A percentile compares a stretch with the other conserved stretches of the same genome.
Evolutionary conservation across 306 rosid species (phyloP).

Genomic region (Cucumis hystrix): DNA sequence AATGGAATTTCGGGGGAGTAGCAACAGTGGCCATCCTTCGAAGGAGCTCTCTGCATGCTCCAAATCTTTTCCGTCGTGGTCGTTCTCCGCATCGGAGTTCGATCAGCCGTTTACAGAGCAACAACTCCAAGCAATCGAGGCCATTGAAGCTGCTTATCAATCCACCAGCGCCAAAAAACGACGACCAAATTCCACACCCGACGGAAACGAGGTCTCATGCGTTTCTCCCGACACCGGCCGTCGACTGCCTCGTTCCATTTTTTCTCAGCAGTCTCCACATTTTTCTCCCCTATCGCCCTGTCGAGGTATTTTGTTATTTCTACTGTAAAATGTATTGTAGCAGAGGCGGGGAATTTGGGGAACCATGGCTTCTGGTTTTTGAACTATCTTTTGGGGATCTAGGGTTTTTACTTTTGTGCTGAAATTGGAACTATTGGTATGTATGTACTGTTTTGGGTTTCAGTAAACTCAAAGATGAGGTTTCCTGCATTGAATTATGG

Average conservation of each 20-base stretch:
- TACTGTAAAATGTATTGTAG: background rate
- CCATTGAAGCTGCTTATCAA: slow-evolving; percentile 36
- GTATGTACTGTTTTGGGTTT: background rate
- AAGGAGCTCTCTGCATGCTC: background rate
- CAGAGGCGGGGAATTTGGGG: background rate
- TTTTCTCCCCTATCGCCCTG: slow-evolving; percentile 29
- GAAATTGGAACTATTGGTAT: background rate
- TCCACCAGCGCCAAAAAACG: slow-evolving; percentile 30
- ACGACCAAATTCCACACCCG: background rate
- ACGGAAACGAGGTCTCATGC: background rate
- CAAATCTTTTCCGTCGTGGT: background rate
- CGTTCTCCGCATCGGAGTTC: slow-evolving; percentile 15
- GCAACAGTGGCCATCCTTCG: background rate
- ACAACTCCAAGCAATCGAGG: slow-evolving; percentile 37
- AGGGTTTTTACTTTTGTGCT: background rate
- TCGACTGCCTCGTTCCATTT: slow-evolving; percentile 46
- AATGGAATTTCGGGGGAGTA: background rate
- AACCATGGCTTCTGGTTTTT: background rate
- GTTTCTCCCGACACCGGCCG: slow-evolving; percentile 17
- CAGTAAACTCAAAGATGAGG: slow-evolving; percentile 20
- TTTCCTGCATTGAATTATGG: slow-evolving; percentile 51
- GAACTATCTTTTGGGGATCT: background rate
- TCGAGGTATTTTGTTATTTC: slow-evolving; percentile 23
- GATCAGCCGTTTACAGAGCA: slow-evolving; percentile 46
- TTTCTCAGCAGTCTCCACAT: slow-evolving; percentile 47